Conservation (phyloP, 2,329 filamentous ascomycete species). For the Knoxdaviesia proteae region DNA sequence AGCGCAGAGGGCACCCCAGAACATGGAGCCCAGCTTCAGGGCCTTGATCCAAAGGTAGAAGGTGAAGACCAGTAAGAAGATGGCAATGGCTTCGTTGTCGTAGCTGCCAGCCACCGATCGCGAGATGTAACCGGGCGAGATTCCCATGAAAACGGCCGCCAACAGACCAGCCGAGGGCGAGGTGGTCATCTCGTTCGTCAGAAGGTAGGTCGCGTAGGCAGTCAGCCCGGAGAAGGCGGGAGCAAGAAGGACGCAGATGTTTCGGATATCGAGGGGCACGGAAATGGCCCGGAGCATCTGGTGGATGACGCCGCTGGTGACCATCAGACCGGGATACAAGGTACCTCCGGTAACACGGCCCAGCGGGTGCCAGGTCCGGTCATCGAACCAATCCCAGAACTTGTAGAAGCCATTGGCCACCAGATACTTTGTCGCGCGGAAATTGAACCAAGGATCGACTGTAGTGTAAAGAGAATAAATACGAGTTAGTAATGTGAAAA, state of each 20-base stretch:
- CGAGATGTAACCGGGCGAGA: conserved; percentile 92
- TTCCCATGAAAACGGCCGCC: conserved; percentile 91
- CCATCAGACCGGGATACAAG: conserved; percentile 97
- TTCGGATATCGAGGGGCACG: conserved; percentile 91
- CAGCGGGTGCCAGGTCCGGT: conserved; percentile 98
- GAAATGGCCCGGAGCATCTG: conserved; percentile 75
- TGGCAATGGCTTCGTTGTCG: conserved; percentile 98
- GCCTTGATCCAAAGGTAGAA: conserved; percentile 99
- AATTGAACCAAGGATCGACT: conserved; percentile 99
- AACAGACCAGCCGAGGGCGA: conserved; percentile 87
- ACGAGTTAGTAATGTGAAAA: conserved; percentile 1
- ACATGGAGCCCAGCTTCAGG: conserved; percentile 83
- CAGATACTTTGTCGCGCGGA: conserved; percentile 92
- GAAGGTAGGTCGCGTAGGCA: conserved; percentile 76
- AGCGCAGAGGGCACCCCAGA: conserved; percentile 87
- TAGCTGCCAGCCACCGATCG: conserved; percentile 95
- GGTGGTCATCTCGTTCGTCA: conserved; percentile 94
- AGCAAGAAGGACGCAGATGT: conserved; percentile 92
- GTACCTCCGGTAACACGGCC: conserved; percentile 96
- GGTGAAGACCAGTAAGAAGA: conserved; percentile 94
- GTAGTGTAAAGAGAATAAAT: conserved; percentile 4
- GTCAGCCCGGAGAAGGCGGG: conserved; percentile 89
- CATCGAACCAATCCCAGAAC: conserved; percentile 99
- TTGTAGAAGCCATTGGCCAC: conserved; percentile 94
- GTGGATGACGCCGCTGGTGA: conserved; percentile 94